Conservation (phyloP, 805 yeast genomes). For the Yamadazyma kitorensis region DNA sequence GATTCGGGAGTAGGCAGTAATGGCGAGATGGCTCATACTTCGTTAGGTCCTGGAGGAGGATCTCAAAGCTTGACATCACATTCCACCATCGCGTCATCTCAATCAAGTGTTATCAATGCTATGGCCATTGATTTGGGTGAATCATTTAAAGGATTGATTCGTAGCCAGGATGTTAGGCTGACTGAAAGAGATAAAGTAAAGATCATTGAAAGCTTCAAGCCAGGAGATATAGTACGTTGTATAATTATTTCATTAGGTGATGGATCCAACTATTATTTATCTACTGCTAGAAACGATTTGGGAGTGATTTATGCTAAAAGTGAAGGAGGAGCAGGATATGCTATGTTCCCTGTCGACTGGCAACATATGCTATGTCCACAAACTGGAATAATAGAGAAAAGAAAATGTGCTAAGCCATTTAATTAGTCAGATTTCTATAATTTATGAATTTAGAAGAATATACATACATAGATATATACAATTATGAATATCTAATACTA, state of each 20-base stretch:
- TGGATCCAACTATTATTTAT: conserved; percentile 83
- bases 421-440: no score
- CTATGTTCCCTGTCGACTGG: conserved; percentile 93
- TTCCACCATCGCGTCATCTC: conserved; percentile 35
- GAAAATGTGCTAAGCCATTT: conserved; percentile 93
- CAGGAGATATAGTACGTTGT: conserved; percentile 92
- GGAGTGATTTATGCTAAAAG: conserved; percentile 91
- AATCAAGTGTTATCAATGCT: conserved; percentile 36
- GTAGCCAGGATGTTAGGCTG: conserved; percentile 85
- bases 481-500: neutral
- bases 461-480: neutral
- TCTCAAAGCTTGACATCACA: conserved; percentile 40
- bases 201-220: conserved; percentile 73
- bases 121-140: conserved; percentile 74
- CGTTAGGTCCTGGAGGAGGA: conserved; percentile 51
- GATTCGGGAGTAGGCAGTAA: conserved; percentile 70
- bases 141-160: conserved; percentile 79
- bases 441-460: neutral
- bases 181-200: conserved; percentile 88
- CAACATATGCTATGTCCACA: conserved; percentile 82
- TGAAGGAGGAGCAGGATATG: conserved; percentile 63
- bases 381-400: conserved; percentile 69
- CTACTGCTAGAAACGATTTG: conserved; percentile 85
- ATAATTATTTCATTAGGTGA: conserved; percentile 86
- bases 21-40: conserved; percentile 37